Evolutionary conservation across 106 monocot species (phyloP).

Genomic region (Platanthera guangdongensis): DNA sequence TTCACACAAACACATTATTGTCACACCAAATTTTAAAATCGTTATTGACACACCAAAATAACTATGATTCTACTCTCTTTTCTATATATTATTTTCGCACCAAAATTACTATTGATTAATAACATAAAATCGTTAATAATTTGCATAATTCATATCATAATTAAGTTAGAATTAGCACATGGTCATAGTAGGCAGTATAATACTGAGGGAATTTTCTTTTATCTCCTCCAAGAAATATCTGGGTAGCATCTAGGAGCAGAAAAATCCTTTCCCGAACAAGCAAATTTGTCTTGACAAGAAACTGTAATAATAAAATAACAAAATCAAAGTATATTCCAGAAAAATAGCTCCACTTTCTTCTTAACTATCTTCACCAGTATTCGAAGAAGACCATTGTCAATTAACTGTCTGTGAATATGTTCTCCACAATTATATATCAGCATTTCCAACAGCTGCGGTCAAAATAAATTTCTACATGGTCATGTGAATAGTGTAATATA

Average conservation of each 20-base stretch:
- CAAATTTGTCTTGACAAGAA: conserved; percentile 60
- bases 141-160: too few species aligned
- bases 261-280: conserved; percentile 89
- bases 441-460: conserved; percentile 64
- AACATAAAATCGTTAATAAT: too few species aligned
- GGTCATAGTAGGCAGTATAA: conserved; percentile 81
- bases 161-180: conserved; percentile 42
- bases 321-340: neutral
- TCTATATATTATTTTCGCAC: too few species aligned
- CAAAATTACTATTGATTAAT: too few species aligned
- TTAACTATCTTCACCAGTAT: conserved; percentile 78
- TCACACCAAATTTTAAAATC: too few species aligned
- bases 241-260: conserved; percentile 86
- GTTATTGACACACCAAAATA: too few species aligned
- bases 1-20: too few species aligned
- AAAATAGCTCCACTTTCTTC: conserved; percentile 47
- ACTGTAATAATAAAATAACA: neutral
- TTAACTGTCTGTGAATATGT: conserved; percentile 56
- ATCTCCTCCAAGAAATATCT: conserved; percentile 81
- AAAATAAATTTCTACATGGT: neutral
- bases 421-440: conserved; percentile 78
- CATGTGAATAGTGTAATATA: neutral
- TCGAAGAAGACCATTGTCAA: conserved; percentile 63
- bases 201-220: conserved; percentile 83
- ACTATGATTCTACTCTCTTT: too few species aligned